Conservation (phyloP, 2,329 filamentous ascomycete genomes). For the Colletotrichum acutatum region DNA sequence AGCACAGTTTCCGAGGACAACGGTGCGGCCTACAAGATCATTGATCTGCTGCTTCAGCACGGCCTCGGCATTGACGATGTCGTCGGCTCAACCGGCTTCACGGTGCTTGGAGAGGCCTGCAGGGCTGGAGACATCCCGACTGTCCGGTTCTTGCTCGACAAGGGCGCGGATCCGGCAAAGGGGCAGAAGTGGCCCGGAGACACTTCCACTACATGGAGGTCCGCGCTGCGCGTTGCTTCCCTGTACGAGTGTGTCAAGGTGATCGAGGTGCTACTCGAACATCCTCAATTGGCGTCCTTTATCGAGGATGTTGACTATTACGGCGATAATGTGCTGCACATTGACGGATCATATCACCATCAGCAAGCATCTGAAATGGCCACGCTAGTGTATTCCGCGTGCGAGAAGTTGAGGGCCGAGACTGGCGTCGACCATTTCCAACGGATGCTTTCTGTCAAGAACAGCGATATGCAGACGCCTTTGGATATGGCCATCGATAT, state of each 20-base stretch:
- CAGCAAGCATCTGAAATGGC: not conserved
- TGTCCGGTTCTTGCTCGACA: conserved; percentile 38
- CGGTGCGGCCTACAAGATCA: conserved; percentile 14
- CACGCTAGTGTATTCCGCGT: conserved; percentile 26
- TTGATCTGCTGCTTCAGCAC: conserved; percentile 35
- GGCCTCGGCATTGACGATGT: conserved; percentile 38
- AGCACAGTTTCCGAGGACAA: conserved; percentile 23
- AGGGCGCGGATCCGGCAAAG: conserved; percentile 38
- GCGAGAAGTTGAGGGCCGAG: conserved; percentile 27
- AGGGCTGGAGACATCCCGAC: conserved; percentile 23
- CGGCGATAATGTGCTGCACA: conserved; percentile 31
- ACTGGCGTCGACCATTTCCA: conserved; percentile 37
- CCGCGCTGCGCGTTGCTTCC: conserved; percentile 31
- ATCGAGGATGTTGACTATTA: conserved; percentile 35
- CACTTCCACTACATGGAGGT: conserved; percentile 29
- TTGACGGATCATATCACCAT: not conserved
- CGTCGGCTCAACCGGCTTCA: conserved; percentile 32
- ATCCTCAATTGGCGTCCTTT: conserved; percentile 31
- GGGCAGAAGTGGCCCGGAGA: conserved; percentile 21
- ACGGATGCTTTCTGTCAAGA: conserved; percentile 25
- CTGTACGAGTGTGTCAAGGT: conserved; percentile 3
- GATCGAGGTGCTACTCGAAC: conserved; percentile 36
- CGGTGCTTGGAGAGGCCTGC: conserved; percentile 37
- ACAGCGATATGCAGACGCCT: conserved; percentile 9
- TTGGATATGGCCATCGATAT: conserved; percentile 28